Conservation (phyloP, 208 protist genomes). For the Acanthamoeba culbertsoni region DNA sequence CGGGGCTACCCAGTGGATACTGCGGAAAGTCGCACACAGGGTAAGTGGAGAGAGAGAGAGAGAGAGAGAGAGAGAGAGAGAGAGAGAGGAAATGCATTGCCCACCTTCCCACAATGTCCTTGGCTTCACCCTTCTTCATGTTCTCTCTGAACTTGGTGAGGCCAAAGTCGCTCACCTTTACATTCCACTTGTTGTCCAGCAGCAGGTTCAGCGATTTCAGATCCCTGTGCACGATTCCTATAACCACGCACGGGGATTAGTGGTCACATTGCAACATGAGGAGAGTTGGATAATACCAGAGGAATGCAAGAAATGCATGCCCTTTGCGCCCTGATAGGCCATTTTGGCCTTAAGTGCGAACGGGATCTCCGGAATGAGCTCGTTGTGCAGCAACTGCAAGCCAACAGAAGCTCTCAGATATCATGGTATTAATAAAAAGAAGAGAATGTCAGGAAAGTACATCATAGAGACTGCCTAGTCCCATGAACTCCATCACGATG, state of each 20-base stretch:
- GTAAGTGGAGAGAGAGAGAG: too few relatives aligned
- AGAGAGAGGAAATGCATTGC: not conserved
- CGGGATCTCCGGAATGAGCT: not conserved
- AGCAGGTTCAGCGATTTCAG: not conserved
- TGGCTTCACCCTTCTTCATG: not conserved
- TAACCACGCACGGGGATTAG: too few relatives aligned
- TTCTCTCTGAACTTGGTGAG: slow-evolving; percentile 28
- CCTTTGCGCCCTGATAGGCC: not conserved
- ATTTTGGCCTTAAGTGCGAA: not conserved
- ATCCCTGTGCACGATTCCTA: not conserved
- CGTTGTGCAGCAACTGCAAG: too few relatives aligned
- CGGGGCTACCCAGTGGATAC: too few relatives aligned
- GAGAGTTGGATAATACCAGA: too few relatives aligned
- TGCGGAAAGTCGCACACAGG: too few relatives aligned
- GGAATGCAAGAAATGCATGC: not conserved
- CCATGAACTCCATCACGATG: slow-evolving; percentile 5
- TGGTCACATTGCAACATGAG: too few relatives aligned
- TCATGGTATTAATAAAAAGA: too few relatives aligned
- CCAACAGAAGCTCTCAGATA: too few relatives aligned
- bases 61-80: too few relatives aligned
- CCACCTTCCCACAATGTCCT: not conserved
- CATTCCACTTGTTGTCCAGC: slow-evolving; percentile 8
- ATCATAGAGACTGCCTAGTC: not conserved
- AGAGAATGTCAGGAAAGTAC: too few relatives aligned
- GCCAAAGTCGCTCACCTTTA: not conserved